These are phyloP conservation scores for Clarireedia homoeocarpa DNA, from an alignment of 2,329 filamentous ascomycete genomes.

Conservation along the genomic window DNA sequence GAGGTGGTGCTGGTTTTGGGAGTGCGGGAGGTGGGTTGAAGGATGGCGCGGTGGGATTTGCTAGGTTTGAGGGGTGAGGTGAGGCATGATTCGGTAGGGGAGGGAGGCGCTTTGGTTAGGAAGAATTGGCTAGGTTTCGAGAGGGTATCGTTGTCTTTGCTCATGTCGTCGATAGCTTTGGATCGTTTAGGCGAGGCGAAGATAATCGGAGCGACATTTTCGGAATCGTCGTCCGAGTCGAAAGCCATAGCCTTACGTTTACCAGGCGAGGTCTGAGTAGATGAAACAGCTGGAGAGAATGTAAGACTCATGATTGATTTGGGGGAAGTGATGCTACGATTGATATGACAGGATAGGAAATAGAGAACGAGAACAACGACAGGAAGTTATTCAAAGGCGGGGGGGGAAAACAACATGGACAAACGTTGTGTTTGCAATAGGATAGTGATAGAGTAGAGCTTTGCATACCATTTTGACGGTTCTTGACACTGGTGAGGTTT, in stretches of 20 bases:
- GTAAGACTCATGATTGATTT: conserved; percentile 19
- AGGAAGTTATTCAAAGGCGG: neutral
- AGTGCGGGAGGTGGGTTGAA: conserved; percentile 47
- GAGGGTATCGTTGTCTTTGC: neutral
- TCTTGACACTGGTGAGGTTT: conserved; percentile 66
- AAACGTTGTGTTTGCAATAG: neutral
- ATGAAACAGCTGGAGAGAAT: conserved; percentile 10
- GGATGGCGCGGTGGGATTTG: conserved; percentile 30
- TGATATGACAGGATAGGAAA: neutral
- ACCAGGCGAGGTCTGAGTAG: conserved; percentile 22
- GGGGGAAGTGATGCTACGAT: neutral
- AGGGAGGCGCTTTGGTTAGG: conserved; percentile 28
- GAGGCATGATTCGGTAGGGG: conserved; percentile 22
- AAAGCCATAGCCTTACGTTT: conserved; percentile 53
- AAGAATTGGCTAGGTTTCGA: conserved; percentile 16
- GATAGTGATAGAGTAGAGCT: neutral
- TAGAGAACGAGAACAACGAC: neutral
- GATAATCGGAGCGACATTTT: conserved; percentile 53
- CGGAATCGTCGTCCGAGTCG: conserved; percentile 41
- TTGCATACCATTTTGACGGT: conserved; percentile 61
- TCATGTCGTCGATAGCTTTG: conserved; percentile 4
- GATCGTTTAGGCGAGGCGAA: conserved; percentile 46
- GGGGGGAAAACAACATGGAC: neutral
- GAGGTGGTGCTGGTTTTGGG: conserved; percentile 37
- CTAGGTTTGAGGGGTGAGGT: conserved; percentile 17